These are phyloP conservation scores for Nicotiana rustica DNA, from an alignment of 305 asterid genomes.

Conservation along the genomic window DNA sequence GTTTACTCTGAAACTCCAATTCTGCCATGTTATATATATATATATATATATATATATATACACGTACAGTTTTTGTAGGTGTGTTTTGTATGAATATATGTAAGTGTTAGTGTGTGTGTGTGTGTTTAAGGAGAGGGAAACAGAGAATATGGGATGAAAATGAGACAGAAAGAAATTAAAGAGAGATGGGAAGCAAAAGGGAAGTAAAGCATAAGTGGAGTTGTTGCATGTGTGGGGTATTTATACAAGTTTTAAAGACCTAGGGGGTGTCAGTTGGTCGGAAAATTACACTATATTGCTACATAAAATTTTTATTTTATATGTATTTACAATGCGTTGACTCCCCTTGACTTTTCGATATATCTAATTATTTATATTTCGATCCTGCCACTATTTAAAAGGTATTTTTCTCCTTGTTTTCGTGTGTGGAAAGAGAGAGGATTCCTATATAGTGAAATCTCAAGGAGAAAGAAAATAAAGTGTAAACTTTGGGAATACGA, in stretches of 20 bases:
- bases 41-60: too few relatives aligned
- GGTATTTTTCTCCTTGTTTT: constrained; percentile 31
- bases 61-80: not conserved
- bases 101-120: not conserved
- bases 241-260: constrained; percentile 46
- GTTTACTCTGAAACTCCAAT: constrained; percentile 53
- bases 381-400: not conserved
- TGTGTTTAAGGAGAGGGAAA: constrained; percentile 36
- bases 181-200: constrained; percentile 26
- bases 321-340: too few relatives aligned
- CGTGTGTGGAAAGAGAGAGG: constrained; percentile 36
- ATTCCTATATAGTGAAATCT: constrained; percentile 52
- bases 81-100: constrained; percentile 17
- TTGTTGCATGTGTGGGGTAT: constrained; percentile 78
- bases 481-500: constrained; percentile 58
- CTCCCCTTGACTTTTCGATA: not conserved
- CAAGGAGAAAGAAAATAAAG: constrained; percentile 54
- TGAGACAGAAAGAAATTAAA: constrained; percentile 38
- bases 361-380: too few relatives aligned
- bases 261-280: too few relatives aligned
- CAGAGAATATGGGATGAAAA: constrained; percentile 33
- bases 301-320: too few relatives aligned
- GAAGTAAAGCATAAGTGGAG: constrained; percentile 40
- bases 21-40: constrained; percentile 54
- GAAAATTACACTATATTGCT: too few relatives aligned